Evolutionary conservation across 1,284 basidiomycete genomes (phyloP).

Genomic region (Naganishia sp.): DNA sequence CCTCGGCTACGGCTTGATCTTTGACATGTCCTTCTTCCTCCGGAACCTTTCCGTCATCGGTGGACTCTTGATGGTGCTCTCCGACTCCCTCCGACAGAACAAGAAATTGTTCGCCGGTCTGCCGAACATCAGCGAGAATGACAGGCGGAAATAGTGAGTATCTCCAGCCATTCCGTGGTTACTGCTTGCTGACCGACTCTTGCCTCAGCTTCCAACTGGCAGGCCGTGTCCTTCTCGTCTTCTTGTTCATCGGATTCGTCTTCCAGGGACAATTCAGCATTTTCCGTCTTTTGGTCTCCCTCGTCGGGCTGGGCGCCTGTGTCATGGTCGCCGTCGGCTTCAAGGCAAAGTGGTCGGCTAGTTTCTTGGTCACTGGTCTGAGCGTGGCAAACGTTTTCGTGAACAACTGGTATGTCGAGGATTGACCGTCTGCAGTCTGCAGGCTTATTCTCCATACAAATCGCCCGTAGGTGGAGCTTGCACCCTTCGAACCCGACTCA

Average conservation of each 20-base stretch:
- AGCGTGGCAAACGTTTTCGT: slow-evolving; percentile 95
- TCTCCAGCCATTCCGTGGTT: too few species aligned
- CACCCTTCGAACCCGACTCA: slow-evolving; percentile 88
- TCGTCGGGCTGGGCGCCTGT: slow-evolving; percentile 88
- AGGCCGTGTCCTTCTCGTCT: slow-evolving; percentile 94
- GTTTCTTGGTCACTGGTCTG: slow-evolving; percentile 91
- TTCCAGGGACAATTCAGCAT: slow-evolving; percentile 90
- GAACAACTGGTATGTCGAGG: slow-evolving; percentile 77
- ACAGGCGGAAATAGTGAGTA: slow-evolving; percentile 94
- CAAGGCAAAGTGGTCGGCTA: slow-evolving; percentile 98
- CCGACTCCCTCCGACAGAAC: slow-evolving; percentile 79
- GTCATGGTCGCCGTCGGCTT: slow-evolving; percentile 97
- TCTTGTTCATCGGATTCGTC: slow-evolving; percentile 98
- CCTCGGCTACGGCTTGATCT: slow-evolving; percentile 90
- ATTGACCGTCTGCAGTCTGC: not conserved
- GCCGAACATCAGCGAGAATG: slow-evolving; percentile 86
- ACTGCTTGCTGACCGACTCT: slow-evolving; percentile 22
- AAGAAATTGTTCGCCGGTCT: slow-evolving; percentile 90
- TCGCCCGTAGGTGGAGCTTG: slow-evolving; percentile 69
- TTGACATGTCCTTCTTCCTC: slow-evolving; percentile 99
- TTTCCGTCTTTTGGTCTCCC: slow-evolving; percentile 78
- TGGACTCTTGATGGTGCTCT: slow-evolving; percentile 96
- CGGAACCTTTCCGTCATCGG: slow-evolving; percentile 90
- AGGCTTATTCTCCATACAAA: not conserved
- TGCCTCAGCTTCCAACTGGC: slow-evolving; percentile 83